Conservation (phyloP, 1,139 yeast genomes). For the Candida gigantensis region DNA sequence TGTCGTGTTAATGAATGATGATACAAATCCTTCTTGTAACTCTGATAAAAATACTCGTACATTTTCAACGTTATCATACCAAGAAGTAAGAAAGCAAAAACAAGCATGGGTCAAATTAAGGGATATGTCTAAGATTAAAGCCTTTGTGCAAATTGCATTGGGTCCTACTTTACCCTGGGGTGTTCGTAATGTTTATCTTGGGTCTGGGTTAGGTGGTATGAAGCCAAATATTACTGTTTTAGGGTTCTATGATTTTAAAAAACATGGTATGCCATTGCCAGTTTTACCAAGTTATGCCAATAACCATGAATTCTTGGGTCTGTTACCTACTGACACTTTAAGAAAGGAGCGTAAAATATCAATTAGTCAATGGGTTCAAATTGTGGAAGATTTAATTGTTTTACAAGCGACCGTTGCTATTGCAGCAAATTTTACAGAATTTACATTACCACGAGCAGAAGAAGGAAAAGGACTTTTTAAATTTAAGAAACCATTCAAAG, state of each 20-base stretch:
- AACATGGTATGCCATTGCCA: constrained; percentile 40
- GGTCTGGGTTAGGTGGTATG: constrained; percentile 97
- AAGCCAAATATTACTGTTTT: constrained; percentile 90
- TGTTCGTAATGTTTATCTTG: constrained; percentile 85
- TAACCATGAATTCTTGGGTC: constrained; percentile 17
- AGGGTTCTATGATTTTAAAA: constrained; percentile 73
- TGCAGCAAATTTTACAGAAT: constrained; percentile 76
- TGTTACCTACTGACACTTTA: constrained; percentile 80
- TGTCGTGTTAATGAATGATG: constrained; percentile 67
- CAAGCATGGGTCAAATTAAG: constrained; percentile 83
- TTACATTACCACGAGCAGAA: constrained; percentile 54
- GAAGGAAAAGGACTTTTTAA: constrained; percentile 23
- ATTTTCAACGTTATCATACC: constrained; percentile 42
- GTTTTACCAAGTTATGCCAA: constrained; percentile 19
- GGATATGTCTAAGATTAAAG: constrained; percentile 76
- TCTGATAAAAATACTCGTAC: constrained; percentile 20
- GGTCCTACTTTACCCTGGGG: constrained; percentile 95
- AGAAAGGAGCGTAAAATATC: constrained; percentile 69
- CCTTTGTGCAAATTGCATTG: constrained; percentile 88
- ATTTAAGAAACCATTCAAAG: constrained; percentile 10
- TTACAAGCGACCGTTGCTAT: constrained; percentile 92
- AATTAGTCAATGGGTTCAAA: constrained; percentile 85
- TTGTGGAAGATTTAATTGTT: constrained; percentile 87
- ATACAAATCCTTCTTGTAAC: constrained; percentile 19
- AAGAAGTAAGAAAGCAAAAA: constrained; percentile 70